Base-by-base conservation (phyloP, 805 yeast species). In the Sugiyamaella marilandica region DNA sequence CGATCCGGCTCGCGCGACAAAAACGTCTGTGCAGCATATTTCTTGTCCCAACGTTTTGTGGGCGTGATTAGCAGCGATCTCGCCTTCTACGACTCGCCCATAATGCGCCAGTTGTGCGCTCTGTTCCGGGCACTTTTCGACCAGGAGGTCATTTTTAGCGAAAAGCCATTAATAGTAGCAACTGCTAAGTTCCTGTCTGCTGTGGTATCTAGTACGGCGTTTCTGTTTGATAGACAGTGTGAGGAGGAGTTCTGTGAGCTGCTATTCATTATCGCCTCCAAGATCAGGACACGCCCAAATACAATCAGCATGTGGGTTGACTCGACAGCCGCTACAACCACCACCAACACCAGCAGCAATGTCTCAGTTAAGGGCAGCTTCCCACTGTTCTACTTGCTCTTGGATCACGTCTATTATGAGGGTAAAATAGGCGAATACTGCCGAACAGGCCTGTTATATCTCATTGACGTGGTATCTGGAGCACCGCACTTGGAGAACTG, bases 381-480 rank as follows among this genome's bases (percentile, higher is more conserved):
- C 68, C 43, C 68, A 8, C 51, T 65, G n/a, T 55, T 64, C 43
- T 53, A 56, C 39, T 53, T 61, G 18, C 55, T 65, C 8, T 45
- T 63, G 18, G 62, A 57, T 32, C 59, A 62, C 43, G 58, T 64
- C 2, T 55, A 60, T 46, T 62, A 59, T 32, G 66, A 65, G 11
- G 65, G 62, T 14, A 46, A 47, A 3, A 51, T 60, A 1, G 68
- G 69, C 16, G 64, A 64, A 24, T 57, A 56, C 41, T 56, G 65
- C 7, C 58, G 68, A 7, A 59, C 61, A 5, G 67, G 65, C 10
- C 34, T 65, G 14, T 52, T 65, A 7, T 59, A 57, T 37, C 52
- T 65, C 26, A 50, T 65, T 3, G 66, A 62, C 33, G 50, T 53
- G 5, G 58, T 62, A 2, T 51, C 59, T 5, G 47, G 52, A 2